Base-by-base conservation (phyloP, 352 stramenopile genomes). In the Globisporangium echinulatum region DNA sequence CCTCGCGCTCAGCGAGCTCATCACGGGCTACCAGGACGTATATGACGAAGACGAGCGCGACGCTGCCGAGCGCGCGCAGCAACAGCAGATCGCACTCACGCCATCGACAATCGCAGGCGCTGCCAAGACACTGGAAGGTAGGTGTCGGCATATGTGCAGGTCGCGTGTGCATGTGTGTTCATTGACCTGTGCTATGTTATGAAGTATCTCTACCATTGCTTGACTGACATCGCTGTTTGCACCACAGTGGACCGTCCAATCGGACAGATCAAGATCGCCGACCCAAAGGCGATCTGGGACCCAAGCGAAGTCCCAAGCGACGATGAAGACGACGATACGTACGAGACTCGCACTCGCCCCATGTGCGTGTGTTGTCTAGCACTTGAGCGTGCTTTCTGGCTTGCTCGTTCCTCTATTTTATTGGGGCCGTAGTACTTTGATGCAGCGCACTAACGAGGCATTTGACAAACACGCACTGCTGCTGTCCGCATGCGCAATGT, bases 261-360 rank as follows among this genome's bases (percentile, higher is more conserved):
- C 57, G 81, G 83, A 15, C 81, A 90, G 59, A 91, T 91, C 63
- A 73, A 69, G 40, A 55, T 62, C 7, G 68, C 69, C 11, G 79
- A 91, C 47, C 64, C 75, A 7, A 88, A 84, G 54, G 80, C 79
- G 38, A 92, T 92, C 66, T 92, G 83, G 83, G 67, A 75, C 14
- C 69, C 75, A 36, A 68, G 89, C 43, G 82, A 90, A 71, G 68
- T 92, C 3, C 75, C 71, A 5, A 90, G 79, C 48, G 83, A 90
- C 60, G 82, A 86, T 52, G 82, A 92, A 67, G 82, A 89, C 56
- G 80, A 94, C 58, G 74, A 85, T 43, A 46, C 55, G 8, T 85
- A 71, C 49, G 82, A 90, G 37, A 86, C 68, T 5, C 70, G 82
- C 38, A 44, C 55, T 11, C 72, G 82, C 0, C 82, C 82, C 8